Evolutionary conservation across 208 protist species (phyloP).

Genomic region (Tritrichomonas musculus): DNA sequence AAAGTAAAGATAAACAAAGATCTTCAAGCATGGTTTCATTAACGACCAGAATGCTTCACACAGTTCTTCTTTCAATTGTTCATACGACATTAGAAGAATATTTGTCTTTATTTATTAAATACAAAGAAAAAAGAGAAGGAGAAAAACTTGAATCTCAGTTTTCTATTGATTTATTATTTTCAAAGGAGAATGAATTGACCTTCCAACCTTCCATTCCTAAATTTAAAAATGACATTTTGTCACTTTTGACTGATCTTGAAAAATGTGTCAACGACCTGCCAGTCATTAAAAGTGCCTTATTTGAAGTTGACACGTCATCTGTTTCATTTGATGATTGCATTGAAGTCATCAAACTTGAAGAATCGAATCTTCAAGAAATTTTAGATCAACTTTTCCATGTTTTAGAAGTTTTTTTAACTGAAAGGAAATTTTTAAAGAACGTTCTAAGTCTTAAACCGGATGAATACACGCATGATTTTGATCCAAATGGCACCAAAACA

Average conservation of each 20-base stretch:
- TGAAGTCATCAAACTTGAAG: neutral
- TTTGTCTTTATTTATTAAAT: neutral
- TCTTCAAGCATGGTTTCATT: neutral
- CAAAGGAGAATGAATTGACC: neutral
- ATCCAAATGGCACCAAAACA: slow-evolving; percentile 29
- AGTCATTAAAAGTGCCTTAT: neutral
- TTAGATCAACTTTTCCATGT: neutral
- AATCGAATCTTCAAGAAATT: neutral
- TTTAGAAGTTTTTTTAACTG: neutral
- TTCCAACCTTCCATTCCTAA: neutral
- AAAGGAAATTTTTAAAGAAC: neutral
- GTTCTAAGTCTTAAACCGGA: neutral
- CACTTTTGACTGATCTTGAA: neutral
- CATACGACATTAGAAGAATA: neutral
- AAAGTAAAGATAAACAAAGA: neutral
- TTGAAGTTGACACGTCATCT: neutral
- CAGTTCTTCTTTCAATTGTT: neutral
- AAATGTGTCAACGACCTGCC: neutral
- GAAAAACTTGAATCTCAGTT: neutral
- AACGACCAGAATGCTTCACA: neutral
- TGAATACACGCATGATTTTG: neutral
- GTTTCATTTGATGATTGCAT: neutral
- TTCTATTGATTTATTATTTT: neutral
- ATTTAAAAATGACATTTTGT: neutral
- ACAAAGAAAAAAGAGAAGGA: neutral